Conservation (phyloP, 1,284 basidiomycete genomes). For the Phaffia rhodozyma region DNA sequence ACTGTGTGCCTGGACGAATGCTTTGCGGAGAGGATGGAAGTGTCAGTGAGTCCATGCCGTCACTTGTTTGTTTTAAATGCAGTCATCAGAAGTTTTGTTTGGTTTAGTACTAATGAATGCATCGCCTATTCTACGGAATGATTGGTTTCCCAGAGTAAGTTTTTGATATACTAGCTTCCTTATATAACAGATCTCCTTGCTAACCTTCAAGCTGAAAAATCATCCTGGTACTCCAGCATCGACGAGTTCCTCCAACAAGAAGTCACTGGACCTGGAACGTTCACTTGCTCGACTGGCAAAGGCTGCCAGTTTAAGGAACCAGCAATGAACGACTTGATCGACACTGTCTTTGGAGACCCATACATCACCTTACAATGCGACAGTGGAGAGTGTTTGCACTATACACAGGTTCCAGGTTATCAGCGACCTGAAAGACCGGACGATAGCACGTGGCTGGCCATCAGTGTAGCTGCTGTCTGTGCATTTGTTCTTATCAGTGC, state of each 20-base stretch:
- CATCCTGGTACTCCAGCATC: constrained; percentile 47
- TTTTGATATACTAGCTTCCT: neutral
- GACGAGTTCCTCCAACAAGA: constrained; percentile 80
- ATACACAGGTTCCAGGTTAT: constrained; percentile 87
- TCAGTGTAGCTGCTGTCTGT: constrained; percentile 68
- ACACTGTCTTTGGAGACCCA: constrained; percentile 81
- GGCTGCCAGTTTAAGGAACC: constrained; percentile 84
- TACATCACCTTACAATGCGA: constrained; percentile 79
- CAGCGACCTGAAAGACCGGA: constrained; percentile 66
- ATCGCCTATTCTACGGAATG: too few species aligned
- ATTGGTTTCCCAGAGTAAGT: constrained; percentile 43
- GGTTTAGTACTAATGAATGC: too few species aligned
- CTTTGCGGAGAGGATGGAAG: constrained; percentile 92
- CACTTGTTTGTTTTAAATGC: neutral
- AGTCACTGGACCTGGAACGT: constrained; percentile 80
- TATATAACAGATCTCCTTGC: neutral
- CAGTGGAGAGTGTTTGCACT: constrained; percentile 87
- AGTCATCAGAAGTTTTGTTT: neutral
- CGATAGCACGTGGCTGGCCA: constrained; percentile 64
- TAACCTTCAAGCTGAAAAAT: neutral
- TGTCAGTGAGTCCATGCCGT: constrained; percentile 51
- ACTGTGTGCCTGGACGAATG: constrained; percentile 82
- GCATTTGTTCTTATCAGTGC: constrained; percentile 41
- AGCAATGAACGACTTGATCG: constrained; percentile 89
- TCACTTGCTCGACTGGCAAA: constrained; percentile 63